Conservation (phyloP, 1,139 yeast species). For the Entelexis sorbosivorans region DNA sequence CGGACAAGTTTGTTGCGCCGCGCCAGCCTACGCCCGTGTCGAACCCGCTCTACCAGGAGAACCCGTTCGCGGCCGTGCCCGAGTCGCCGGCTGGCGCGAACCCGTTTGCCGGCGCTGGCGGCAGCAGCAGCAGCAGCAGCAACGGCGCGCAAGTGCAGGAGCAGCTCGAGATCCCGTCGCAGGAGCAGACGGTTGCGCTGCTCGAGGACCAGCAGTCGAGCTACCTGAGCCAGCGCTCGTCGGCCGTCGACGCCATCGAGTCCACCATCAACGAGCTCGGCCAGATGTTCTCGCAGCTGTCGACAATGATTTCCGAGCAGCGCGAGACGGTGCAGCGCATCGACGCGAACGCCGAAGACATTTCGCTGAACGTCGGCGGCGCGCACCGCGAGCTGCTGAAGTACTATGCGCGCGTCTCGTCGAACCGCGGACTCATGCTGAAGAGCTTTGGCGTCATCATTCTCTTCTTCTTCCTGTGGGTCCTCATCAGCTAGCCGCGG, state of each 20-base stretch:
- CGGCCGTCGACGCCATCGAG: slow-evolving; percentile 93
- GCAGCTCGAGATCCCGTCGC: slow-evolving; percentile 52
- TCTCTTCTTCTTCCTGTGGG: slow-evolving; percentile 30
- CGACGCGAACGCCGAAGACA: slow-evolving; percentile 91
- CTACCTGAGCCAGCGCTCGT: slow-evolving; percentile 71
- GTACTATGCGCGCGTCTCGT: slow-evolving; percentile 77
- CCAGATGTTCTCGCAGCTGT: slow-evolving; percentile 82
- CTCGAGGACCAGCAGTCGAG: slow-evolving; percentile 53
- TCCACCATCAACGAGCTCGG: slow-evolving; percentile 95
- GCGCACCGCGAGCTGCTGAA: slow-evolving; percentile 90
- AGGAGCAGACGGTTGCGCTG: slow-evolving; percentile 55
- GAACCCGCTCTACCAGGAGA: slow-evolving; percentile 24
- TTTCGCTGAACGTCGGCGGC: slow-evolving; percentile 74
- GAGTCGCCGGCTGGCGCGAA: slow-evolving; percentile 18
- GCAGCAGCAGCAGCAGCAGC: no score
- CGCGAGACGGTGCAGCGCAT: slow-evolving; percentile 93
- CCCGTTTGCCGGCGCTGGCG: slow-evolving; percentile 27
- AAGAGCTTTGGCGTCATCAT: slow-evolving; percentile 83
- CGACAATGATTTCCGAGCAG: slow-evolving; percentile 96
- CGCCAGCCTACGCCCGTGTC: slow-evolving; percentile 29
- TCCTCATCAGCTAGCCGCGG: slow-evolving; percentile 21
- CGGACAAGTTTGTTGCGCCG: slow-evolving; percentile 64
- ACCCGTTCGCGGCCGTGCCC: slow-evolving; percentile 25
- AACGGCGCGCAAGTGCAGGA: slow-evolving; percentile 14
- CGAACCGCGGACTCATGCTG: slow-evolving; percentile 84